Evolutionary conservation across 2,329 filamentous ascomycete genomes (phyloP).

Genomic region (Colletotrichum australisinense): DNA sequence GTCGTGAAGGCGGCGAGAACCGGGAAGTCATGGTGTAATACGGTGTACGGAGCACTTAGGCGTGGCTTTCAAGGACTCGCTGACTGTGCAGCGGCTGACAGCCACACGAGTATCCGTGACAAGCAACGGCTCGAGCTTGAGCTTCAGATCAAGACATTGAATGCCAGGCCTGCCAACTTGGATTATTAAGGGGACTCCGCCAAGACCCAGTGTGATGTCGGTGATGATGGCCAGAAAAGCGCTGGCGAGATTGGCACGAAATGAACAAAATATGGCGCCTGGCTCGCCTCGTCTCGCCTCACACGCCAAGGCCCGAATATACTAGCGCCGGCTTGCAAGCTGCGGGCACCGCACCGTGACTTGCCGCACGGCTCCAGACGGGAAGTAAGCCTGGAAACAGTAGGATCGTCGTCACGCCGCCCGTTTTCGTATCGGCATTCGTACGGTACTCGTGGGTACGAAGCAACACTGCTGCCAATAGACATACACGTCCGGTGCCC

Average conservation of each 20-base stretch:
- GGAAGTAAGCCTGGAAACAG: constrained; percentile 14
- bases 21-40: too few species aligned
- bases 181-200: constrained; percentile 23
- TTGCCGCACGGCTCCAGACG: background rate
- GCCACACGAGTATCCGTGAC: background rate
- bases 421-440: constrained; percentile 4
- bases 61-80: background rate
- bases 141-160: constrained; percentile 15
- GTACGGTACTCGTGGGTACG: background rate
- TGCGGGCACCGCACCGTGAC: background rate
- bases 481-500: constrained; percentile 15
- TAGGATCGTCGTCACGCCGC: constrained; percentile 17
- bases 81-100: background rate
- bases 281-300: constrained; percentile 1
- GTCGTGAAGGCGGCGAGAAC: background rate
- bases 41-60: too few species aligned
- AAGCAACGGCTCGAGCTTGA: background rate
- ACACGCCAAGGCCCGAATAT: constrained; percentile 8
- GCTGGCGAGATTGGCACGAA: constrained; percentile 27
- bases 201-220: constrained; percentile 17
- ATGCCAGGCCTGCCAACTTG: constrained; percentile 7
- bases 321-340: background rate
- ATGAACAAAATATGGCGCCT: constrained; percentile 24
- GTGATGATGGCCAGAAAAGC: background rate
- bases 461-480: background rate